Evolutionary conservation across 495 filamentous ascomycete species (phyloP).

Genomic region (Parathielavia appendiculata): DNA sequence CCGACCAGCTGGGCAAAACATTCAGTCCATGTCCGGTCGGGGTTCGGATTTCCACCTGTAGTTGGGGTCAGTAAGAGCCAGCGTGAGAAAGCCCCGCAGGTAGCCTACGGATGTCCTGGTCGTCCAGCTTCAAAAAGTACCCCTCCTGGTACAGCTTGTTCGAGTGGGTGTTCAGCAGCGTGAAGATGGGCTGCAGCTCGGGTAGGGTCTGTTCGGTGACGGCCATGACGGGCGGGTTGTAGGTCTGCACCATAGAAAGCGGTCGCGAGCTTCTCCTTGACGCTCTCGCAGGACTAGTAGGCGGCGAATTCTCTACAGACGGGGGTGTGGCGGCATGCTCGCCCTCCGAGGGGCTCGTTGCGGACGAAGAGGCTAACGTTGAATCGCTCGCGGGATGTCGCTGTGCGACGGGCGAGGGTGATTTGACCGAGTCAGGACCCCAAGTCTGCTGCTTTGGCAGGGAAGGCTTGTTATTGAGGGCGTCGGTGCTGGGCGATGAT

Average conservation of each 20-base stretch:
- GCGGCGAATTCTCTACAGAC: slow-evolving; percentile 21
- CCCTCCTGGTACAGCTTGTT: slow-evolving; percentile 98
- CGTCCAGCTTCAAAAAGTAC: slow-evolving; percentile 93
- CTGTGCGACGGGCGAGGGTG: slow-evolving; percentile 16
- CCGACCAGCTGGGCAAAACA: slow-evolving; percentile 96
- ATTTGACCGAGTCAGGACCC: slow-evolving; percentile 17
- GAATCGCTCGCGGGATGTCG: slow-evolving; percentile 26
- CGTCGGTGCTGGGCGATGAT: slow-evolving; percentile 33
- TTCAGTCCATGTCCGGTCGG: slow-evolving; percentile 89
- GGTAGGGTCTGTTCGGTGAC: slow-evolving; percentile 78
- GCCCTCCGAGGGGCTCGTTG: slow-evolving; percentile 21
- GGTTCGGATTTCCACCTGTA: slow-evolving; percentile 76
- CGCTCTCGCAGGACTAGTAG: slow-evolving; percentile 23
- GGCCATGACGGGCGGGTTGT: slow-evolving; percentile 84
- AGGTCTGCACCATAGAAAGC: slow-evolving; percentile 65
- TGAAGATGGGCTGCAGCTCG: slow-evolving; percentile 91
- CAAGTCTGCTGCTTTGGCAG: slow-evolving; percentile 30
- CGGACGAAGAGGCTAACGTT: slow-evolving; percentile 28
- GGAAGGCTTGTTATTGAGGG: slow-evolving; percentile 10
- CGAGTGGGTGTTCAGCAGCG: slow-evolving; percentile 85
- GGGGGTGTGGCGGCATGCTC: slow-evolving; percentile 35
- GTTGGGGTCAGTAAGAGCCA: slow-evolving; percentile 19
- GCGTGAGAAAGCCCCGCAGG: background rate
- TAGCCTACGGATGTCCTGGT: slow-evolving; percentile 77
- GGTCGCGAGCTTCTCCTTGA: slow-evolving; percentile 45